Conservation (phyloP, 148 eudicot species). For the Rhododendron kiyosumense region DNA sequence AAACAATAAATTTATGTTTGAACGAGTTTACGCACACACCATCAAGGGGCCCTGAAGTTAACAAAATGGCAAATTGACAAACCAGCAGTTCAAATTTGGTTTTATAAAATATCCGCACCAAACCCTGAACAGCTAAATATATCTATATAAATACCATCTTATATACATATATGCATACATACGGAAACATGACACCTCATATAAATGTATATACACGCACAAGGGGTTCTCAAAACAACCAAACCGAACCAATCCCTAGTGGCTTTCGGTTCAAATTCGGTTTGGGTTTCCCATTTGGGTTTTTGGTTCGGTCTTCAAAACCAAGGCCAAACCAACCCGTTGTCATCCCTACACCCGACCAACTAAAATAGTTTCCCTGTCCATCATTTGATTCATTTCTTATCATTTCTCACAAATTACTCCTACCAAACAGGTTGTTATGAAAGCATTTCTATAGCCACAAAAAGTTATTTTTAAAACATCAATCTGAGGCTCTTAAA, state of each 20-base stretch:
- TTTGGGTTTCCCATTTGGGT: not conserved
- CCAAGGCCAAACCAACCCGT: no score
- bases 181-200: not conserved
- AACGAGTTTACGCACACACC: not conserved
- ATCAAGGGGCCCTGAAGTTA: not conserved
- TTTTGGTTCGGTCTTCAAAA: not conserved
- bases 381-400: not conserved
- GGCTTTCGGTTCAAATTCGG: not conserved
- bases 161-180: not conserved
- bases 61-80: not conserved
- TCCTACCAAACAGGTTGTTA: not conserved
- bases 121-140: not conserved
- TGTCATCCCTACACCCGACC: no score
- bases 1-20: not conserved
- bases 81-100: not conserved
- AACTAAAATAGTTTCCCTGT: not conserved
- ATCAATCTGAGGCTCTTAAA: not conserved
- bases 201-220: not conserved
- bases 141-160: not conserved
- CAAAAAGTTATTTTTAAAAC: no score
- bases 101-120: not conserved
- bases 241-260: not conserved
- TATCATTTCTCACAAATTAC: not conserved
- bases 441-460: not conserved
- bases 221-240: not conserved